Evolutionary conservation across 768 basidiomycete genomes (phyloP).

Genomic region (Suillus subalutaceus): DNA sequence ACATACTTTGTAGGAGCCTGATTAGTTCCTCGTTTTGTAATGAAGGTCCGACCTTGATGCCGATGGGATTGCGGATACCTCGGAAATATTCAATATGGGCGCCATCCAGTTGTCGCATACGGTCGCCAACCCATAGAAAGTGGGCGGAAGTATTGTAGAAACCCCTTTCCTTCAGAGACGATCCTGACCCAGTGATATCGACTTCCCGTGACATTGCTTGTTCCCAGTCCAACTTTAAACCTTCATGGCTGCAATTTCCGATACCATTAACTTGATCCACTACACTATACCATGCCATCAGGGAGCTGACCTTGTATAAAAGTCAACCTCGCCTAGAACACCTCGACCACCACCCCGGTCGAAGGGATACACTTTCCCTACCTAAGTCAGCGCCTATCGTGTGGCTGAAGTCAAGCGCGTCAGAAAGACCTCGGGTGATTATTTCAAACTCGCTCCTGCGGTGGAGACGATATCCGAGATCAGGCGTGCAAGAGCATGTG

Average conservation of each 20-base stretch:
- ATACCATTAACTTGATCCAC: neutral
- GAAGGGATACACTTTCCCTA: slow-evolving; percentile 48
- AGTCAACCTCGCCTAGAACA: slow-evolving; percentile 85
- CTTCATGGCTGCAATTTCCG: slow-evolving; percentile 71
- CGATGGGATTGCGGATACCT: slow-evolving; percentile 91
- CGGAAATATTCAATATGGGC: slow-evolving; percentile 97
- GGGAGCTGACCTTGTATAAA: slow-evolving; percentile 78
- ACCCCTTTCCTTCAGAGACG: slow-evolving; percentile 33
- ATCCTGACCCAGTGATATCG: neutral
- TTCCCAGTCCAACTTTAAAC: slow-evolving; percentile 91
- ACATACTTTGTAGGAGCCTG: slow-evolving; percentile 72
- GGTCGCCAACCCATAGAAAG: slow-evolving; percentile 97
- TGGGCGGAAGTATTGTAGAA: slow-evolving; percentile 93
- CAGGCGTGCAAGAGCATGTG: slow-evolving; percentile 15
- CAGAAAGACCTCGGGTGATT: slow-evolving; percentile 82
- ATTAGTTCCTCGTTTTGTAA: slow-evolving; percentile 82
- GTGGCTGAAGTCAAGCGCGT: slow-evolving; percentile 91
- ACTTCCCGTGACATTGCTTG: slow-evolving; percentile 83
- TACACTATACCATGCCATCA: neutral
- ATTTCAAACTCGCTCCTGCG: slow-evolving; percentile 78
- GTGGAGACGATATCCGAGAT: slow-evolving; percentile 14
- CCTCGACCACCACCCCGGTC: slow-evolving; percentile 73
- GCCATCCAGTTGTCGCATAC: slow-evolving; percentile 87
- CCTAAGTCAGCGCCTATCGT: slow-evolving; percentile 79
- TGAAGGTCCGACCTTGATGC: slow-evolving; percentile 93